Percentiles rank a stretch among this genome's conserved stretches.
Evolutionary conservation across 495 filamentous ascomycete species (phyloP).

Genomic region (Bacidia rubella): DNA sequence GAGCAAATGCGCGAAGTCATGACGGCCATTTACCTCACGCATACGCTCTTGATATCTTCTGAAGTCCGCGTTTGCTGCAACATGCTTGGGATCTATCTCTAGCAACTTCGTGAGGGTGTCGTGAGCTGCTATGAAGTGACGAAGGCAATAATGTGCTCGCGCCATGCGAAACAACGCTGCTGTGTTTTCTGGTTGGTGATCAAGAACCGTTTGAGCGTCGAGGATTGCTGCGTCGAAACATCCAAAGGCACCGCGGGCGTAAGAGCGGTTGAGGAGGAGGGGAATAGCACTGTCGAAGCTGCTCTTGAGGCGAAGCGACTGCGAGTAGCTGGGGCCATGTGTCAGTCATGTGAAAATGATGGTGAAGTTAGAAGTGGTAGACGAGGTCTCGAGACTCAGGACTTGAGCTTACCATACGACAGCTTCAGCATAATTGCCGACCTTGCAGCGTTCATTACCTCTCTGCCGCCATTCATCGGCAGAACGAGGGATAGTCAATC

Average conservation of each 20-base stretch:
- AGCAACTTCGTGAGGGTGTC: slow-evolving; percentile 16
- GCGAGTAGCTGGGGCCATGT: neutral
- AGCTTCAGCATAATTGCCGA: neutral
- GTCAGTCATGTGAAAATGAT: too few relatives aligned
- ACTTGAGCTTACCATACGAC: slow-evolving; percentile 3
- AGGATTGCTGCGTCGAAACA: slow-evolving; percentile 34
- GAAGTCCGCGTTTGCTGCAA: slow-evolving; percentile 22
- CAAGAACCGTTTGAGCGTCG: slow-evolving; percentile 26
- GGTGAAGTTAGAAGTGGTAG: too few relatives aligned
- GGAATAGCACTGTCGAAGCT: neutral
- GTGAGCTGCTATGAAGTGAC: slow-evolving; percentile 28
- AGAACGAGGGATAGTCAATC: neutral
- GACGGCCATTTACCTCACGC: slow-evolving; percentile 29
- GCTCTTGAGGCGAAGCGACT: neutral
- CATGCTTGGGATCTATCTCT: slow-evolving; percentile 21
- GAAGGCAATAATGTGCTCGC: slow-evolving; percentile 32
- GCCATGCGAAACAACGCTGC: slow-evolving; percentile 35
- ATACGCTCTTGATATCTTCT: slow-evolving; percentile 19
- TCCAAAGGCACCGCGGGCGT: slow-evolving; percentile 29
- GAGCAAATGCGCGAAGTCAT: slow-evolving; percentile 32
- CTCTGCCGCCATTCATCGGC: neutral
- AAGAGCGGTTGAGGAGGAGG: slow-evolving; percentile 32
- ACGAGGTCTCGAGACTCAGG: neutral
- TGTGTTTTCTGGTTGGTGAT: slow-evolving; percentile 19
- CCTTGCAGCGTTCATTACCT: neutral